phyloP scores from a whole-genome alignment of 2,329 filamentous ascomycete genomes.

The Teratosphaeriaceae sp. region DNA sequence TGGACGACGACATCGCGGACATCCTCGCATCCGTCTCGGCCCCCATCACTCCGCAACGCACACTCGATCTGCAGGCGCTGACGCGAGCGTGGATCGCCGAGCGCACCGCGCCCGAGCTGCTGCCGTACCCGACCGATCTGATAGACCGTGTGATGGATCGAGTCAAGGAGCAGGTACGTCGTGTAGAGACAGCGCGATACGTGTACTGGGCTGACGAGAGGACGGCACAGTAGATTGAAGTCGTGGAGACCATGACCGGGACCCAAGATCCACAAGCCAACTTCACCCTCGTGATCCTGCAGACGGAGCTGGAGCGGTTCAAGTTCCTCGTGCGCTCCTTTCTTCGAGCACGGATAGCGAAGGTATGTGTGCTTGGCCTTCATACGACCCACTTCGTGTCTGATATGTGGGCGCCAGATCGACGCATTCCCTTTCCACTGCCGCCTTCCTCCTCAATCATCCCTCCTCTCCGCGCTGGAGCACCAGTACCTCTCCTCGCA shows the following conservation, averaged over 20 bases:
- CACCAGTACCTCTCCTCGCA: conserved; percentile 77
- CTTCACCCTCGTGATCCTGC: conserved; percentile 87
- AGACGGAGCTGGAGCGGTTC: conserved; percentile 91
- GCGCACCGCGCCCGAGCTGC: conserved; percentile 79
- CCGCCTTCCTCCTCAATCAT: conserved; percentile 35
- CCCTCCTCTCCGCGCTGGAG: conserved; percentile 65
- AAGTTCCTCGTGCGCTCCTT: conserved; percentile 85
- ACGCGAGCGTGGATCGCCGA: conserved; percentile 93
- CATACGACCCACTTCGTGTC: too few relatives aligned
- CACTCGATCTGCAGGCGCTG: conserved; percentile 75
- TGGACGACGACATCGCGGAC: conserved; percentile 41
- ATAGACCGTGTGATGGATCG: conserved; percentile 74
- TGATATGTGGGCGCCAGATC: conserved; percentile 47
- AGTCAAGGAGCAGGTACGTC: conserved; percentile 20
- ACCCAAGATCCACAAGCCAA: conserved; percentile 87
- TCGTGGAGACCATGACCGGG: conserved; percentile 58
- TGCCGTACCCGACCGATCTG: conserved; percentile 68
- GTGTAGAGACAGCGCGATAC: conserved; percentile 32
- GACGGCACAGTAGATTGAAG: conserved; percentile 17
- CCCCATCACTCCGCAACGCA: conserved; percentile 46
- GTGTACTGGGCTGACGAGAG: conserved; percentile 48
- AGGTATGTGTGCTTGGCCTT: conserved; percentile 47
- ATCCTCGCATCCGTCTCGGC: conserved; percentile 46
- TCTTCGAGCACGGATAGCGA: conserved; percentile 76
- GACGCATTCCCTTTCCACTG: conserved; percentile 72